Evolutionary conservation across 805 yeast genomes (phyloP).

Genomic region (Blastobotrys muscicola): DNA sequence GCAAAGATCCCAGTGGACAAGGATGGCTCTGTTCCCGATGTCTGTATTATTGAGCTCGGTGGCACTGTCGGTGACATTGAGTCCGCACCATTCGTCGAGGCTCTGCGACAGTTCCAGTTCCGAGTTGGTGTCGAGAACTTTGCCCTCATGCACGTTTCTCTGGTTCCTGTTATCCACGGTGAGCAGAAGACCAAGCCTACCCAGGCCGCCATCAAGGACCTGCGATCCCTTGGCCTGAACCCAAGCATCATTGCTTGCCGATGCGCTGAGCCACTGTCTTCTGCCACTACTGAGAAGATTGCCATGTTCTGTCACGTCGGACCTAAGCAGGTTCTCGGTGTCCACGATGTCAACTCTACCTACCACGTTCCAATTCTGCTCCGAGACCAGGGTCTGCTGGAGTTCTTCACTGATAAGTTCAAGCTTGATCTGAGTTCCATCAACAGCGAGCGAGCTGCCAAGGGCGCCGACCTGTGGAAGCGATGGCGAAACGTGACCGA

Average conservation of each 20-base stretch:
- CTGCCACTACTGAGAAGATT: slow-evolving; percentile 84
- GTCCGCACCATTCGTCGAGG: slow-evolving; percentile 98
- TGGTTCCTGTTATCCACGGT: slow-evolving; percentile 96
- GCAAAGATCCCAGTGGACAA: slow-evolving; percentile 86
- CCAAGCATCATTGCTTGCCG: slow-evolving; percentile 98
- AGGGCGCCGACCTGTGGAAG: slow-evolving; percentile 59
- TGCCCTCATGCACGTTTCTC: slow-evolving; percentile 91
- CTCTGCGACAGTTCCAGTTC: slow-evolving; percentile 97
- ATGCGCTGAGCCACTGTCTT: slow-evolving; percentile 75
- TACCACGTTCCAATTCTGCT: slow-evolving; percentile 93
- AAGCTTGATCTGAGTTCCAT: slow-evolving; percentile 41
- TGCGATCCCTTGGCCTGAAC: slow-evolving; percentile 86
- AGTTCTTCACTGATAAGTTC: slow-evolving; percentile 62
- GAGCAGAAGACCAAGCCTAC: slow-evolving; percentile 99
- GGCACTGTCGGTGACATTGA: slow-evolving; percentile 99
- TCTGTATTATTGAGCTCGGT: slow-evolving; percentile 95
- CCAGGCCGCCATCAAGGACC: slow-evolving; percentile 96
- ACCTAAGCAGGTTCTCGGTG: slow-evolving; percentile 94
- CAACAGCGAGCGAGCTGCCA: slow-evolving; percentile 41
- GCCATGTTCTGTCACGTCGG: slow-evolving; percentile 99
- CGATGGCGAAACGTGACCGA: slow-evolving; percentile 78
- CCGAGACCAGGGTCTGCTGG: slow-evolving; percentile 75
- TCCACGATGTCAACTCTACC: slow-evolving; percentile 92
- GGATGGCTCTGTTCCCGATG: slow-evolving; percentile 82
- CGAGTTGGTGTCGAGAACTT: slow-evolving; percentile 91